Evolutionary conservation across 1,139 yeast species (phyloP).

Genomic region (Kluyveromyces sp.): DNA sequence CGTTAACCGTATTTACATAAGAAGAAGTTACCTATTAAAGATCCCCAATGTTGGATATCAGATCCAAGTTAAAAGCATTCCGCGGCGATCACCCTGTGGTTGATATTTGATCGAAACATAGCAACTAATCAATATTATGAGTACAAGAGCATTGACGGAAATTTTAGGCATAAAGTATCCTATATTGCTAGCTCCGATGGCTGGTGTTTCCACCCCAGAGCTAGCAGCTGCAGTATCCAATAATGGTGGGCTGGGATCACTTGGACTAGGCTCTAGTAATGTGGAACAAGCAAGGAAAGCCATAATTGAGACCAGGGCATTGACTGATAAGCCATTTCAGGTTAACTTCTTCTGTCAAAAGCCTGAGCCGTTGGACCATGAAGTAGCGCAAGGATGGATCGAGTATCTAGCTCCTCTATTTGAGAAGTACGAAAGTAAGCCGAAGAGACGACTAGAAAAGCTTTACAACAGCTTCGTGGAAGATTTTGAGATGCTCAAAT

Average conservation of each 20-base stretch:
- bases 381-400: slow-evolving; percentile 11
- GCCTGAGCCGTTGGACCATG: slow-evolving; percentile 9
- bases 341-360: slow-evolving; percentile 44
- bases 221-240: slow-evolving; percentile 37
- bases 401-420: slow-evolving; percentile 17
- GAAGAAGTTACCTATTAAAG: no score
- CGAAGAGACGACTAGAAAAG: slow-evolving; percentile 4
- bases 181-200: slow-evolving; percentile 49
- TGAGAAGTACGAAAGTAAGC: slow-evolving; percentile 8
- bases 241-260: slow-evolving; percentile 42
- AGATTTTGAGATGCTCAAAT: slow-evolving; percentile 12
- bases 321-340: slow-evolving; percentile 31
- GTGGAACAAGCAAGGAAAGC: slow-evolving; percentile 8
- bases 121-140: no score
- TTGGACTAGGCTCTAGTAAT: slow-evolving; percentile 19
- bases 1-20: no score
- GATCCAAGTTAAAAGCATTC: no score
- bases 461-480: slow-evolving; percentile 9
- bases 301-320: slow-evolving; percentile 1
- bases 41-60: no score
- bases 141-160: neutral
- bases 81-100: no score
- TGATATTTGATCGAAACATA: no score
- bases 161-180: slow-evolving; percentile 33
- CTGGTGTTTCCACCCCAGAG: slow-evolving; percentile 41